Base-by-base conservation (phyloP, 2,329 filamentous ascomycete genomes). In the Simplicillium sp. region DNA sequence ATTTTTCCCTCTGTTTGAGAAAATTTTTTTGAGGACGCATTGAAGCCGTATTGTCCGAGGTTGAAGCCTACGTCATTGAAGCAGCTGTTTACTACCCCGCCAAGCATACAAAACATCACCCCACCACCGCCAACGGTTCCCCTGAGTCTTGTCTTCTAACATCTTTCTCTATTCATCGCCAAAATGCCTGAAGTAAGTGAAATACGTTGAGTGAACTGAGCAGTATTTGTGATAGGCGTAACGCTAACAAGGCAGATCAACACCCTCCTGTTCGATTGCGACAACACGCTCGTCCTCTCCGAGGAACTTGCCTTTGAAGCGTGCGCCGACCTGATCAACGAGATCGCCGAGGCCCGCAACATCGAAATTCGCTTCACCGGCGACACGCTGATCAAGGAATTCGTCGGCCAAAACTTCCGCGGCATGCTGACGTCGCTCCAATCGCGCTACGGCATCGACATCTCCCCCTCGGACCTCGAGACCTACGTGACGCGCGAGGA, bases 211-310 rank as follows among this genome's bases (percentile, higher is more conserved):
- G 13, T 16, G 12, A 6, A 8, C 14, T 20, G 11, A 12, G 8
- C 7, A 34, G 32, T n/a, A 3, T 20, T n/a, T 18, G 11, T 29
- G 34, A 29, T 14, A 28, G 15, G 17, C 18, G 42, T 46, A 38
- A 48, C 41, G 13, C 17, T 11, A 34, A 33, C 36, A 12, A 15
- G 9, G 13, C 28, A 65, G 60, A 82, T 86, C 64, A 84, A 71
- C 42, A 75, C 82, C 48, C 68, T 87, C 56, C 74, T 87, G 53
- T 84, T 87, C 62, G 83, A 87, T 62, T 81, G 76, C 65, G 77
- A 95, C 77, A 95, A 95, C 75, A 95, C 88, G 48, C 86, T 95
- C 60, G 87, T 92, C 60, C 79, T 92, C 54, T 94, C 87, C 41
- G 89, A 95, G 70, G 81, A 85, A 56, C 75, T 94, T 53, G 88